Evolutionary conservation across 208 protist species (phyloP).

Genomic region (Angomonas deanei): DNA sequence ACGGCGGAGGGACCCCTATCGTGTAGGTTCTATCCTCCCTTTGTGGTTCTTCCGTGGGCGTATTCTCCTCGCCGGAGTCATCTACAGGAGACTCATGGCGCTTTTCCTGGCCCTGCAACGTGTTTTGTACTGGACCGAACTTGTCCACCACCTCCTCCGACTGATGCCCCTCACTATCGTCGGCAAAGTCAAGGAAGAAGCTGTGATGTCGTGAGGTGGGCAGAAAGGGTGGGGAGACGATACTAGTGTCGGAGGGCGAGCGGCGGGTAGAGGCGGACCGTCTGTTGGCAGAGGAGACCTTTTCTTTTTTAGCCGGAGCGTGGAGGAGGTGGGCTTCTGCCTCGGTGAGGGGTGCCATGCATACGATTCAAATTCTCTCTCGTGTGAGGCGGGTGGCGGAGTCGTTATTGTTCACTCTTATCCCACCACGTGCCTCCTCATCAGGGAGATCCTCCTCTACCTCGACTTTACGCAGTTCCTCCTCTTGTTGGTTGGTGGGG

Average conservation of each 20-base stretch:
- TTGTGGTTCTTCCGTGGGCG: too few relatives aligned
- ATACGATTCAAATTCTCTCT: too few relatives aligned
- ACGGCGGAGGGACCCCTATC: not conserved
- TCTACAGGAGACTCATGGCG: too few relatives aligned
- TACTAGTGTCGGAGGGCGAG: not conserved
- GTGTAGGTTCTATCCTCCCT: not conserved
- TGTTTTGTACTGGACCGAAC: not conserved
- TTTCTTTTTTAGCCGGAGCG: not conserved
- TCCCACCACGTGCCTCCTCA: too few relatives aligned
- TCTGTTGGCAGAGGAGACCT: not conserved
- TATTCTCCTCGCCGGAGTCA: not conserved
- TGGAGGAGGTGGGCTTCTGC: too few relatives aligned
- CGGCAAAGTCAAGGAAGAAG: conserved; percentile 22
- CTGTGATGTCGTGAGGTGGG: conserved; percentile 25
- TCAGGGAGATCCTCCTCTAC: too few relatives aligned
- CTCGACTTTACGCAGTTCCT: too few relatives aligned
- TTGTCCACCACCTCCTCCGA: not conserved
- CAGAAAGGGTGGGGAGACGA: conserved; percentile 22
- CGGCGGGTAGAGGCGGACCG: not conserved
- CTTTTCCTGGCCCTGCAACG: too few relatives aligned
- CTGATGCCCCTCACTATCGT: not conserved
- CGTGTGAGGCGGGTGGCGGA: too few relatives aligned
- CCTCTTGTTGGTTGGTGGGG: not conserved
- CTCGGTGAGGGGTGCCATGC: too few relatives aligned
- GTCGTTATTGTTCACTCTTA: too few relatives aligned